Conservation (phyloP, 2,329 filamentous ascomycete genomes). For the Paecilomyces niveus region DNA sequence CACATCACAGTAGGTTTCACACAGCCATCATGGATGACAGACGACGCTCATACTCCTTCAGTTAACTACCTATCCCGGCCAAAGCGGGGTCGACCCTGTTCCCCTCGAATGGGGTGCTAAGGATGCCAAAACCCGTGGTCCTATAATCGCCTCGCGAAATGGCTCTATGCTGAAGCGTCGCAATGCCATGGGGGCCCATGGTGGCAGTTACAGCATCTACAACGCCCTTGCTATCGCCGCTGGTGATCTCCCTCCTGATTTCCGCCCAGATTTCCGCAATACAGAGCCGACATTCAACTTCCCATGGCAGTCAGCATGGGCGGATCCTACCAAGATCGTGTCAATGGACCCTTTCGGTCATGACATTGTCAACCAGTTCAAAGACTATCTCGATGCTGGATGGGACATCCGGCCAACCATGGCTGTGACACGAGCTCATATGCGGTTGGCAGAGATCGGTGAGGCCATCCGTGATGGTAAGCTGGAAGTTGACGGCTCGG, state of each 20-base stretch:
- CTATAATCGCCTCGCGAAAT: conserved; percentile 65
- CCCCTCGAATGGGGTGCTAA: conserved; percentile 78
- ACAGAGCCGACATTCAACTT: conserved; percentile 88
- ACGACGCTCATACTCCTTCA: conserved; percentile 11
- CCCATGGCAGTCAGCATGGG: conserved; percentile 85
- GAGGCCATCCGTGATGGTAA: conserved; percentile 76
- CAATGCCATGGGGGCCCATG: conserved; percentile 61
- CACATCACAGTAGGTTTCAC: conserved; percentile 25
- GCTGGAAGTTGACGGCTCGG: conserved; percentile 74
- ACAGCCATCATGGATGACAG: background rate
- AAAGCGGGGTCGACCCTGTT: conserved; percentile 89
- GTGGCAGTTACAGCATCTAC: conserved; percentile 94
- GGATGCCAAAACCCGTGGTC: conserved; percentile 69
- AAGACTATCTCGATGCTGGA: conserved; percentile 65
- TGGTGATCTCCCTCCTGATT: conserved; percentile 76
- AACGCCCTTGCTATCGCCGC: conserved; percentile 88
- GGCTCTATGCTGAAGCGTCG: conserved; percentile 24
- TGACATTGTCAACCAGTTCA: conserved; percentile 70
- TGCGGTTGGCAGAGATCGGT: conserved; percentile 93
- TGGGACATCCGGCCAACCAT: conserved; percentile 80
- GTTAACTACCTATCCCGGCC: conserved; percentile 81
- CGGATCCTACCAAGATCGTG: conserved; percentile 86
- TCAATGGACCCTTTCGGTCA: conserved; percentile 96
- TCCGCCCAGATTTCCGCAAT: conserved; percentile 72
- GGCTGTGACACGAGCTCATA: conserved; percentile 85